Conservation (phyloP, 1,284 basidiomycete species). For the Moniliella sp. region DNA sequence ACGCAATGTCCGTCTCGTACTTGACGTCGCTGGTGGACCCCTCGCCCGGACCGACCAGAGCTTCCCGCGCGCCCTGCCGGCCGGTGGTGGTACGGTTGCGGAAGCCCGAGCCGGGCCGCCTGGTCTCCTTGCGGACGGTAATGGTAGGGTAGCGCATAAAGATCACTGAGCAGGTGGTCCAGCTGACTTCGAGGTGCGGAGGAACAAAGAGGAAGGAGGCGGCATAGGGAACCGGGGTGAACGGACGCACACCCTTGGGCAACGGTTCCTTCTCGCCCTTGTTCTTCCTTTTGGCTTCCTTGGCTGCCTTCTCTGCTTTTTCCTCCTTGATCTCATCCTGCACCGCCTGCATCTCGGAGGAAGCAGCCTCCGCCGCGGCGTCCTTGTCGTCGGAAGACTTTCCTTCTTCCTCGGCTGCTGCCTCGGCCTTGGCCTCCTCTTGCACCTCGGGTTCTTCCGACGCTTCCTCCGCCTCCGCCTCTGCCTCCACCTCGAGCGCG, state of each 20-base stretch:
- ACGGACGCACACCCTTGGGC: constrained; percentile 38
- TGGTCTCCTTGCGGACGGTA: constrained; percentile 45
- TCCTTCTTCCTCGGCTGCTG: not conserved
- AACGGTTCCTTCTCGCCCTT: too few species aligned
- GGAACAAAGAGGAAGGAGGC: constrained; percentile 84
- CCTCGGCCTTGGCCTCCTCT: not conserved
- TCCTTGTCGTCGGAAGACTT: not conserved
- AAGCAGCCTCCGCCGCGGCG: not conserved
- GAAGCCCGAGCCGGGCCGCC: constrained; percentile 53
- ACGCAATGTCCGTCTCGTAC: constrained; percentile 24
- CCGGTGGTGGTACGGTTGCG: constrained; percentile 10
- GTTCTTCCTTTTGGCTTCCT: not conserved
- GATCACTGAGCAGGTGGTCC: constrained; percentile 69
- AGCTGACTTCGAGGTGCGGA: constrained; percentile 76
- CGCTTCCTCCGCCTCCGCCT: not conserved
- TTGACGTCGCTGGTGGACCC: not conserved
- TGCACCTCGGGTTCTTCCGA: not conserved
- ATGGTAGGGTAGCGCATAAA: constrained; percentile 91
- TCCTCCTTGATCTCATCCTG: not conserved
- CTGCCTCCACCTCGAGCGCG: not conserved
- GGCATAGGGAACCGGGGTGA: constrained; percentile 66
- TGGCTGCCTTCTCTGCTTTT: not conserved
- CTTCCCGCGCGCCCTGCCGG: not conserved
- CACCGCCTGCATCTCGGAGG: not conserved
- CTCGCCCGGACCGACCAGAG: not conserved